Percentiles rank a stretch among this genome's conserved stretches.
Conservation (phyloP, 2,329 filamentous ascomycete species). For the Alternaria gansuensis region DNA sequence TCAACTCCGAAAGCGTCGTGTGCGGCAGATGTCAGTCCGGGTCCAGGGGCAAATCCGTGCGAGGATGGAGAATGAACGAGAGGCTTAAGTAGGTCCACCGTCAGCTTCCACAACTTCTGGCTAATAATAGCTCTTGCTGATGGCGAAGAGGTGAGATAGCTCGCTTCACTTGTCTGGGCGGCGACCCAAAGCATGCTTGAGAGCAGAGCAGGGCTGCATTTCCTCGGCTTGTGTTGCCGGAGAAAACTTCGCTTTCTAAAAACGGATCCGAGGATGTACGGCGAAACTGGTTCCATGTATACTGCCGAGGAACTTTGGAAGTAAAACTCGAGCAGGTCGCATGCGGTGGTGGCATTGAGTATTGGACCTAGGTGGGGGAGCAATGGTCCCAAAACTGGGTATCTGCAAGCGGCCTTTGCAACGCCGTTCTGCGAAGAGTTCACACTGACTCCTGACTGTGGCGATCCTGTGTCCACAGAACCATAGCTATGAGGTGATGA, state of each 20-base stretch:
- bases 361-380: conserved; percentile 82
- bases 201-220: conserved; percentile 83
- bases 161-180: conserved; percentile 88
- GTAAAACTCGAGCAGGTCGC: conserved; percentile 88
- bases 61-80: conserved; percentile 78
- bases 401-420: conserved; percentile 60
- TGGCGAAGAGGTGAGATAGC: conserved; percentile 81
- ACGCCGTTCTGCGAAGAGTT: conserved; percentile 47
- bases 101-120: conserved; percentile 86
- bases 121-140: conserved; percentile 84
- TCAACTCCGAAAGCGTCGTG: conserved; percentile 80
- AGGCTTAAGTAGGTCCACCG: conserved; percentile 84
- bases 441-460: conserved; percentile 47
- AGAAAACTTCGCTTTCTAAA: conserved; percentile 90
- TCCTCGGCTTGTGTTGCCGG: conserved; percentile 80
- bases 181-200: conserved; percentile 97
- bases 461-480: conserved; percentile 49
- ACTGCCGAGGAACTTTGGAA: conserved; percentile 88
- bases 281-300: conserved; percentile 87
- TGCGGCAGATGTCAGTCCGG: conserved; percentile 75
- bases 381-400: conserved; percentile 84
- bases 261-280: conserved; percentile 86
- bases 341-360: conserved; percentile 80
- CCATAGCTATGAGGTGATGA: conserved; percentile 49
- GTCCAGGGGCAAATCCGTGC: conserved; percentile 61